Base-by-base conservation (phyloP, 139 green algal species). In the Tetratostichococcus sp. region DNA sequence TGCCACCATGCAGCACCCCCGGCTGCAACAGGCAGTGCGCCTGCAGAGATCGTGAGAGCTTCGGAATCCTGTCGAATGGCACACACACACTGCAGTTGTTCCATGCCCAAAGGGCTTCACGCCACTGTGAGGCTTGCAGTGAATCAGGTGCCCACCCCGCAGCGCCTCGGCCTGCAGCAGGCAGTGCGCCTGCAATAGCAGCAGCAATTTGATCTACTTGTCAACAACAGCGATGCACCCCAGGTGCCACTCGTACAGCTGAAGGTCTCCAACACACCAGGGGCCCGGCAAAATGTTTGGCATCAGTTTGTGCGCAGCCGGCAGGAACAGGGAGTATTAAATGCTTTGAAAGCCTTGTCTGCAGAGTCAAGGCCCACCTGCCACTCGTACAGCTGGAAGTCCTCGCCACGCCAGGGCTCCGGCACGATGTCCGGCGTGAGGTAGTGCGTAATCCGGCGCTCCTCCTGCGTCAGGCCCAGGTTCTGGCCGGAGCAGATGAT, bases 61-160 rank as follows among this genome's bases (percentile, higher is more conserved):
- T n/a, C n/a, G n/a, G n/a, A n/a, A n/a, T n/a, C n/a, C n/a, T n/a
- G n/a, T n/a, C 39, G 8, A 50, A 14, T 8, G 39, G 39, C 39
- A 50, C 39, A 14, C 8, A 50, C 39, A 50, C 8, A 50, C 8
- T 22, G 39, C 8, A 14, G 39, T 8, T 50, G 8, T 8, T 50
- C 39, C 14, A 22, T 50, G 39, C n/a, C n/a, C n/a, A n/a, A n/a
- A n/a, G n/a, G n/a, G n/a, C n/a, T n/a, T n/a, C n/a, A n/a, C 93
- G 23, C 91, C 90, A 39, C 82, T 91, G 34, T 92, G 97, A 28
- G 93, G 93, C 16, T 92, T 92, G 71, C 83, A 92, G 87, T 94
- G 96, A 35, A 97, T 86, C 68, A 97, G 74, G 85, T 92, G 93
- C 43, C 82, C 35, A 0, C 86, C 86, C n/a, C 74, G 71, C 59